Conservation (phyloP, 257 asterid species). For the Prunella vulgaris region DNA sequence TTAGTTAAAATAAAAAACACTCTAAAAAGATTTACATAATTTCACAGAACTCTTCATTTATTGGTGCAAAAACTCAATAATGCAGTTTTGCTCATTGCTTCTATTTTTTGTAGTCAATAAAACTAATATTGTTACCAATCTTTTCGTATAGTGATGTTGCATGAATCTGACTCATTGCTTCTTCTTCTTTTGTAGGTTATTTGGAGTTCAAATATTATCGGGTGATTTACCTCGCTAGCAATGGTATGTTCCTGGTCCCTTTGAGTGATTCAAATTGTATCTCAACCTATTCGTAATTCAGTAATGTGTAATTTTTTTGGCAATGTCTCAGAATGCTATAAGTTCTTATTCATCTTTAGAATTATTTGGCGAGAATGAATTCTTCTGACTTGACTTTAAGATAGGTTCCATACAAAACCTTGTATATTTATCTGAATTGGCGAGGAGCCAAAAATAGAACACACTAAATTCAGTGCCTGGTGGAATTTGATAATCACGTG, state of each 20-base stretch:
- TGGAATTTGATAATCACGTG: neutral
- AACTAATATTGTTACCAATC: neutral
- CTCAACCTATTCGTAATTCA: neutral
- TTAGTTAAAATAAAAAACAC: too few relatives aligned
- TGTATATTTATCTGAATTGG: too few relatives aligned
- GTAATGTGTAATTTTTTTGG: neutral
- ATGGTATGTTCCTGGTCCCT: slow-evolving; percentile 26
- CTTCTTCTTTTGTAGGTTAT: slow-evolving; percentile 19
- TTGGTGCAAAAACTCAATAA: too few relatives aligned
- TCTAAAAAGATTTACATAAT: too few relatives aligned
- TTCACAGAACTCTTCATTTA: too few relatives aligned
- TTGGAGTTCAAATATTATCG: slow-evolving; percentile 17
- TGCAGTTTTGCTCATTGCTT: too few relatives aligned
- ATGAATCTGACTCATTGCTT: neutral
- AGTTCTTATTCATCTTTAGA: neutral
- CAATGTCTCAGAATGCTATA: neutral
- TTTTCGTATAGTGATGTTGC: neutral
- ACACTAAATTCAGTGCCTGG: too few relatives aligned
- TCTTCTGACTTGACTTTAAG: neutral
- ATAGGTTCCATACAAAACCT: too few relatives aligned
- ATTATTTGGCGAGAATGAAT: neutral
- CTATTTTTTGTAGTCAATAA: too few relatives aligned
- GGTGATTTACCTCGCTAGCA: slow-evolving; percentile 17
- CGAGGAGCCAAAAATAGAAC: too few relatives aligned
- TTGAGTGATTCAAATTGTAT: neutral